Base-by-base conservation (phyloP, 2,329 filamentous ascomycete genomes). In the Sarocladiaceae sp. region DNA sequence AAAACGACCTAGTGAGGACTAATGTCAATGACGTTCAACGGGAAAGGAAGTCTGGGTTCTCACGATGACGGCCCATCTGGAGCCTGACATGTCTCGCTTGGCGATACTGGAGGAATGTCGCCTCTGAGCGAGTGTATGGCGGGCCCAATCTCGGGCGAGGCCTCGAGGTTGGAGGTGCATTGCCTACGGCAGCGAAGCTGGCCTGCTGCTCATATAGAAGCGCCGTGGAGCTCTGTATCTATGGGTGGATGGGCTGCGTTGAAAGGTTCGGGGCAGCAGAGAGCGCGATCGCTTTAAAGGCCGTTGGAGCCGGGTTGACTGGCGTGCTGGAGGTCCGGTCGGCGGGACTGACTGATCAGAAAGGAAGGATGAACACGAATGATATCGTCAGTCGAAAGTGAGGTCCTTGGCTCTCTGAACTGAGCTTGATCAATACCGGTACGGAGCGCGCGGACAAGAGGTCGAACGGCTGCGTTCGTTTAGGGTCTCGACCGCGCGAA, bases 1-100 rank as follows among this genome's bases (percentile, higher is more conserved):
- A 43, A 43, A 11, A 43, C 16, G 13, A 13, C 27, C 40, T 43
- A 19, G n/a, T n/a, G n/a, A n/a, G n/a, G n/a, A n/a, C n/a, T n/a
- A n/a, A n/a, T n/a, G n/a, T n/a, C n/a, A n/a, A n/a, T n/a, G n/a
- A n/a, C n/a, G n/a, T n/a, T n/a, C n/a, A n/a, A n/a, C n/a, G 24
- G n/a, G n/a, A 26, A 6, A 27, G 37, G 15, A 4, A 29, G 37
- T 5, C 15, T 29, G 7, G 9, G 13, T 13, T 18, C 37, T 15
- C 19, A 41, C 37, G 12, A 41, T 5, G 20, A 41, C 18, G 11
- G 24, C 23, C 37, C 37, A 41, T 41, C 23, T 41, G 10, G 37
- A 16, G 13, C 9, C 19, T n/a, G 26, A 21, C 37, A 41, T 41
- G 3, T 11, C 20, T 19, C 37, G 15, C 23, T 29, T 41, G 6